These are phyloP conservation scores for Colletotrichum shisoi DNA, from an alignment of 2,329 filamentous ascomycete species.

Conservation along the genomic window DNA sequence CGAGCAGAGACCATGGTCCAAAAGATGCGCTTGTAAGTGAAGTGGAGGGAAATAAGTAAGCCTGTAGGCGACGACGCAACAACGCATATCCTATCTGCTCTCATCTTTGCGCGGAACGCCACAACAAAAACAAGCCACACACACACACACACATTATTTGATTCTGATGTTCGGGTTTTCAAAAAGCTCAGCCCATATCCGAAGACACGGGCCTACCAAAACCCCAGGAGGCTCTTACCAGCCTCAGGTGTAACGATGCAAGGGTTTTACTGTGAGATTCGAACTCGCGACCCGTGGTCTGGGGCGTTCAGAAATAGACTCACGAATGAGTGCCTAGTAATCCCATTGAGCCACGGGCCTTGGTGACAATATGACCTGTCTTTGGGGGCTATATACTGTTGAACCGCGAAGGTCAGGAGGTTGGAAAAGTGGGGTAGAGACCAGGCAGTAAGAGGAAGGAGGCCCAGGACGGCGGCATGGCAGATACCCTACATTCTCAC, in stretches of 20 bases:
- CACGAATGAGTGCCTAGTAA: background rate
- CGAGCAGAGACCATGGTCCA: background rate
- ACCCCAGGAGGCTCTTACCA: slow-evolving; percentile 1
- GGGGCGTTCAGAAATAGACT: background rate
- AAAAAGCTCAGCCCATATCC: background rate
- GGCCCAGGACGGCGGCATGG: background rate
- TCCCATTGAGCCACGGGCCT: background rate
- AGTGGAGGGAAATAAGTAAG: too few species aligned
- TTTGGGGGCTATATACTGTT: background rate
- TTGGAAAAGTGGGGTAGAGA: background rate
- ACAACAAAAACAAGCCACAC: too few species aligned
- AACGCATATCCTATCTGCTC: too few species aligned
- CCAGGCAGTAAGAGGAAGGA: background rate
- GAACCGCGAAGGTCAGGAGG: background rate
- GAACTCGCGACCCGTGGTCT: background rate
- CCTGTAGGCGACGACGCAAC: too few species aligned
- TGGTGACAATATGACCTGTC: background rate
- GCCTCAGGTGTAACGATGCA: slow-evolving; percentile 2
- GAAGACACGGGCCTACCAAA: background rate
- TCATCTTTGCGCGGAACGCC: too few species aligned
- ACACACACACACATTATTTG: too few species aligned
- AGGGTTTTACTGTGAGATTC: slow-evolving; percentile 1
- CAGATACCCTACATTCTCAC: too few species aligned
- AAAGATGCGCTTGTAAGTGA: too few species aligned
- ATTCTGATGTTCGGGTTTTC: too few species aligned